Evolutionary conservation across 805 yeast species (phyloP).

Genomic region (Saturnispora dispora): DNA sequence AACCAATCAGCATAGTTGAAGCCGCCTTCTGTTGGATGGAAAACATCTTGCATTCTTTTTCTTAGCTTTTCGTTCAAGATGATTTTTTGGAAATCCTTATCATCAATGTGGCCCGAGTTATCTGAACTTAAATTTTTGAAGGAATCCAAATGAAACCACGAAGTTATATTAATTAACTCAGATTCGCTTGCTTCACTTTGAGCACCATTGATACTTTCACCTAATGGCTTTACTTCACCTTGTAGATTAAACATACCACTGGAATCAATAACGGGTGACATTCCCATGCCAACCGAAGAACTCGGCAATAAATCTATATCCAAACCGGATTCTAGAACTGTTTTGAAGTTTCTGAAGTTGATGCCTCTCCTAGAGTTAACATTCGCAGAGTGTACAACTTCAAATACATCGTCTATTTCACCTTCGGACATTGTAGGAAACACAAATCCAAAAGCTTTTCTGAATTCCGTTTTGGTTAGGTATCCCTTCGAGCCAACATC

Average conservation of each 20-base stretch:
- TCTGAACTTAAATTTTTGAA: constrained; percentile 34
- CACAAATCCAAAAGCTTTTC: constrained; percentile 33
- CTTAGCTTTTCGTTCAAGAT: constrained; percentile 11
- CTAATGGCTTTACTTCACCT: not conserved
- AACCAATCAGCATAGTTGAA: constrained; percentile 15
- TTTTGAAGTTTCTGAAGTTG: constrained; percentile 19
- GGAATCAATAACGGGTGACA: constrained; percentile 5
- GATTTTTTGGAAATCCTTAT: constrained; percentile 31
- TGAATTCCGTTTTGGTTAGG: constrained; percentile 34
- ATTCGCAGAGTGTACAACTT: constrained; percentile 16
- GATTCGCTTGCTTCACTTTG: not conserved
- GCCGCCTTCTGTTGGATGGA: constrained; percentile 2
- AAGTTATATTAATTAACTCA: constrained; percentile 31
- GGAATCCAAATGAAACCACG: constrained; percentile 31
- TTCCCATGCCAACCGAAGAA: not conserved
- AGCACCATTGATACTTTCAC: constrained; percentile 21
- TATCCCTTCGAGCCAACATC: constrained; percentile 29
- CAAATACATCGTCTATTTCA: constrained; percentile 33
- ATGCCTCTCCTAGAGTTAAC: constrained; percentile 21
- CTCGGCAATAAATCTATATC: constrained; percentile 2
- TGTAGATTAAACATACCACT: constrained; percentile 1
- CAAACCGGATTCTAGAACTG: constrained; percentile 12
- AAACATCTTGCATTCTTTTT: not conserved
- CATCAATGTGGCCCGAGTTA: constrained; percentile 28
- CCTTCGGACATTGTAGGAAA: constrained; percentile 30